phyloP scores from a whole-genome alignment of 257 asterid genomes.

The Ocimum tenuiflorum region DNA sequence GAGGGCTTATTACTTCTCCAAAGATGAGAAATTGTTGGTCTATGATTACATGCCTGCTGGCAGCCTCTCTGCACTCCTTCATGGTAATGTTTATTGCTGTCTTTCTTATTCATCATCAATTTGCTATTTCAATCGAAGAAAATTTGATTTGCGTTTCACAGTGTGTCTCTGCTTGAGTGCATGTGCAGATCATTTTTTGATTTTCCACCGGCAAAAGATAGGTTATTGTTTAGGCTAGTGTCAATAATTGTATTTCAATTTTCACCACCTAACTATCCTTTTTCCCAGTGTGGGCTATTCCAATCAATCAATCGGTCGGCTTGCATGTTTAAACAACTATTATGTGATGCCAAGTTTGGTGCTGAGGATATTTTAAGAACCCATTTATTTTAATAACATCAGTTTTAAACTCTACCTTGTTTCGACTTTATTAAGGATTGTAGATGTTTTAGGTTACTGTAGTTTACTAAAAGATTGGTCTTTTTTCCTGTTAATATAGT shows the following conservation, averaged over 20 bases:
- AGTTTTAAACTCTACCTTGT: conserved; percentile 6
- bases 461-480: neutral
- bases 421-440: neutral
- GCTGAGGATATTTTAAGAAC: neutral
- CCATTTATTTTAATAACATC: neutral
- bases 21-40: no score
- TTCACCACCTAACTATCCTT: conserved; percentile 14
- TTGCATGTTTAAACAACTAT: conserved; percentile 5
- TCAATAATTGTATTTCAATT: conserved; percentile 26
- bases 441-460: neutral
- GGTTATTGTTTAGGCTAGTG: neutral
- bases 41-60: no score
- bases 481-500: neutral
- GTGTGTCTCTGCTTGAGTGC: no score
- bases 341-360: neutral
- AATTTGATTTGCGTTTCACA: no score
- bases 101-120: no score
- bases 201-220: conserved; percentile 2
- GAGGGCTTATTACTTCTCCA: no score
- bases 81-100: no score
- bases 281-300: neutral
- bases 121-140: no score
- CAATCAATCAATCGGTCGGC: conserved; percentile 10
- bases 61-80: no score
- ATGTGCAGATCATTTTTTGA: neutral